A percentile compares a stretch with the other conserved stretches of the same genome.
phyloP scores from a whole-genome alignment of 768 basidiomycete species.

The Mycena crocata region DNA sequence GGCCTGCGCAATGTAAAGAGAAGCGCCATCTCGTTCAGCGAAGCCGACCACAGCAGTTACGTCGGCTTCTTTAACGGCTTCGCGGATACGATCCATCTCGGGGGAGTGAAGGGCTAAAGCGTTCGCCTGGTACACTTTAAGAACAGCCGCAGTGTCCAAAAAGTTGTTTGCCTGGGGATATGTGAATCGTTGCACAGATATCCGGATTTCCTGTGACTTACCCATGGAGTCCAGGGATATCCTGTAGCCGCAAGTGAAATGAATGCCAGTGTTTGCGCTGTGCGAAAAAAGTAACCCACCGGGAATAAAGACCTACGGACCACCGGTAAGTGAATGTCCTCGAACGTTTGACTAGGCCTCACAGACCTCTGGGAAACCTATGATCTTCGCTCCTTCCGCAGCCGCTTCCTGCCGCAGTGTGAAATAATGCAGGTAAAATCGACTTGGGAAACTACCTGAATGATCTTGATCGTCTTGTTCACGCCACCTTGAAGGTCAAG shows the following conservation, averaged over 20 bases:
- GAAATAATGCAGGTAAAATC: too few species aligned
- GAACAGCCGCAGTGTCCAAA: slow-evolving; percentile 37
- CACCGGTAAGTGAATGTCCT: too few species aligned
- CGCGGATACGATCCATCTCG: slow-evolving; percentile 46
- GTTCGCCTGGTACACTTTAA: slow-evolving; percentile 45
- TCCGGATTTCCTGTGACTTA: too few species aligned
- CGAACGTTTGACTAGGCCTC: neutral
- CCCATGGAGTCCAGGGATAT: slow-evolving; percentile 48
- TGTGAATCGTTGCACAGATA: neutral
- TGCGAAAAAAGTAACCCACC: too few species aligned
- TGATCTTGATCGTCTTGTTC: slow-evolving; percentile 42
- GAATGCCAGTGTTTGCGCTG: too few species aligned
- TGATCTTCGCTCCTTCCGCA: slow-evolving; percentile 42
- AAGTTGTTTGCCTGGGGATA: slow-evolving; percentile 39
- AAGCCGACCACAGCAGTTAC: slow-evolving; percentile 43
- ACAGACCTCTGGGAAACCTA: slow-evolving; percentile 46
- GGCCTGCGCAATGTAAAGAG: slow-evolving; percentile 41
- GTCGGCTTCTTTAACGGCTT: slow-evolving; percentile 43
- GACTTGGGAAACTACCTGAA: too few species aligned
- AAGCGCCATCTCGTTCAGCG: slow-evolving; percentile 42
- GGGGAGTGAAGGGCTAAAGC: slow-evolving; percentile 44
- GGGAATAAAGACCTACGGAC: too few species aligned
- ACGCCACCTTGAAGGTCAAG: slow-evolving; percentile 45
- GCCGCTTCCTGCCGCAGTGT: too few species aligned
- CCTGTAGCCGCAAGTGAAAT: slow-evolving; percentile 26